Base-by-base conservation (phyloP, 441 rosid species). In the Syzygium syzygioides region DNA sequence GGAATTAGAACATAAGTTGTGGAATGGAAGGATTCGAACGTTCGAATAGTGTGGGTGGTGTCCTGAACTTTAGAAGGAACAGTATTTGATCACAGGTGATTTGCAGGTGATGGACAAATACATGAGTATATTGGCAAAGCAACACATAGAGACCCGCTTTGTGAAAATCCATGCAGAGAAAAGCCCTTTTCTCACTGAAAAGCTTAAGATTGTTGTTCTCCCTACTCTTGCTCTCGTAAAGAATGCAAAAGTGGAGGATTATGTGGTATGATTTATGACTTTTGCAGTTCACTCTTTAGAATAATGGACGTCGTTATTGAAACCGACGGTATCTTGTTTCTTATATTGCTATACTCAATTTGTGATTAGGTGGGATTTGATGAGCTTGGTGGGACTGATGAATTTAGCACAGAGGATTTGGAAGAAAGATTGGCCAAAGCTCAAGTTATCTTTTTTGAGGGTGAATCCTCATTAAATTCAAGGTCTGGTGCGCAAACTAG, bases 171-270 rank as follows among this genome's bases (percentile, higher is more conserved):
- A 97, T n/a, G 99, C 99, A 1, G 99, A 98, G 95, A 98, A 98
- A 92, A 98, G 98, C 91, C 99, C 98, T 9, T 98, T 97, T 86
- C 93, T 98, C 90, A 95, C 99, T 12, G 99, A 98, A 92, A 95
- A 91, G 91, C 98, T 98, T 50, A 97, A 95, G 96, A 96, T 98
- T 30, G 91, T 93, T 50, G 98, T 97, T 90, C 99, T 98, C 90
- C 99, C 99, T 1, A 98, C 99, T 12, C 95, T 98, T 84, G 99
- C 98, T 18, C 98, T 98, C 18, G 93, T 98, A 19, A 98, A 96
- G 95, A 97, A 95, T 90, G 95, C 99, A 86, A 98, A 97, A 95
- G 98, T 98, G n/a, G 99, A 98, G 89, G 98, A 98, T 88, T 98
- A 96, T 87, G 98, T 97, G 99, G 99, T 97, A 91, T 66, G 92